Base-by-base conservation (phyloP, 139 green algal species). In the Chlorella sorokiniana region DNA sequence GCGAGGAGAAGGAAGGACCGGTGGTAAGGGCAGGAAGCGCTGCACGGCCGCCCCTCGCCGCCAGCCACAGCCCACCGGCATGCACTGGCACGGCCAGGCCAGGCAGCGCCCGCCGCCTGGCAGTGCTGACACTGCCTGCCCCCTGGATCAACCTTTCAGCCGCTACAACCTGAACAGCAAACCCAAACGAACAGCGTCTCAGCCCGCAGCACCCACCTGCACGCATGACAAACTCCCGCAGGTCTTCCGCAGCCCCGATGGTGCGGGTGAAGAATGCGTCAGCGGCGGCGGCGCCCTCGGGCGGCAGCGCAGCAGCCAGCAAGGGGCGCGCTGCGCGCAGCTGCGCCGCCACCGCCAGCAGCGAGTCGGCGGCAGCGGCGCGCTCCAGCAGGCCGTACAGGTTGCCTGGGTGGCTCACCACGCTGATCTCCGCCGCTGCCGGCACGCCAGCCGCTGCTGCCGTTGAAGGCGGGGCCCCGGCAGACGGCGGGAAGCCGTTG, bases 301-400 rank as follows among this genome's bases (percentile, higher is more conserved):
- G 56, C 4, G 83, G 78, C 64, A 91, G 76, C 44, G 79, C 73
- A 1, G 31, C 41, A 45, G 69, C 76, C 64, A 90, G 68, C n/a
- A 40, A 59, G 9, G 27, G 16, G 6, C 74, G 84, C 6, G 76
- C 81, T 2, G 23, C 22, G 42, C 41, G 63, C 65, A 90, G 84
- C 64, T 74, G 44, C n/a, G 5, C n/a, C 0, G 81, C 83, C 10
- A 91, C 65, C n/a, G 64, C 70, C 18, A 69, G 20, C 44, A 91
- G 81, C 31, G 84, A 85, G 25, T 88, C 78, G 23, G 45, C 78
- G 16, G 87, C 88, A 6, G 83, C 78, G 45, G 31, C 45, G 6
- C 88, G 65, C 54, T 91, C 88, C 35, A 80, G 61, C 52, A 92
- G 68, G 20, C 88, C 86, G 48, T 80, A 91, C 61, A 89, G 69